Percentiles rank a stretch among this genome's conserved stretches.
These are phyloP conservation scores for Lichina pygmaea DNA, from an alignment of 495 filamentous ascomycete species.

Conservation along the genomic window DNA sequence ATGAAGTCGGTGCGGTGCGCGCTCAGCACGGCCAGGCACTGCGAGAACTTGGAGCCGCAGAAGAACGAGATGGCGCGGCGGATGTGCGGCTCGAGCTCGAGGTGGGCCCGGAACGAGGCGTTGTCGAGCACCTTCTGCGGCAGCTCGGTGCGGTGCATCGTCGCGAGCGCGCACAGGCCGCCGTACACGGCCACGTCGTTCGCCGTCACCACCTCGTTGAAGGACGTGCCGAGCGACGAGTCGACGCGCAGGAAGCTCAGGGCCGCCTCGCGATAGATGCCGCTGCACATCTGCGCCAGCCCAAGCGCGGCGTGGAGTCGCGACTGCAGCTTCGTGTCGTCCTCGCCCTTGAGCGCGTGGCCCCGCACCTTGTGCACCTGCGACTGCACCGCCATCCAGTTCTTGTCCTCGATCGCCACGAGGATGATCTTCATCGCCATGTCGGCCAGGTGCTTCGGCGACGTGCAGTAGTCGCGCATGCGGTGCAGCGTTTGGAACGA, in stretches of 20 bases:
- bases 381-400: constrained; percentile 37
- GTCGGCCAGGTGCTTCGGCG: constrained; percentile 38
- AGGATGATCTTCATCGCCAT: constrained; percentile 44
- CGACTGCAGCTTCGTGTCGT: constrained; percentile 11
- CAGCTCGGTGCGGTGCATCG: constrained; percentile 56
- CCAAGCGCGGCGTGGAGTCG: constrained; percentile 34
- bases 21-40: constrained; percentile 59
- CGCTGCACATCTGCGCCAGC: constrained; percentile 37
- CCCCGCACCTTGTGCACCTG: constrained; percentile 40
- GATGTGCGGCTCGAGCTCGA: constrained; percentile 85
- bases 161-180: constrained; percentile 68
- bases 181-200: constrained; percentile 90
- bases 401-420: constrained; percentile 35
- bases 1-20: constrained; percentile 61
- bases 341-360: constrained; percentile 26
- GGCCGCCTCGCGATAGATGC: constrained; percentile 46
- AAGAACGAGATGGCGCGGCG: constrained; percentile 75
- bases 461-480: constrained; percentile 53
- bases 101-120: constrained; percentile 50
- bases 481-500: constrained; percentile 41
- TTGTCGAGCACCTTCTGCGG: constrained; percentile 57
- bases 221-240: constrained; percentile 22
- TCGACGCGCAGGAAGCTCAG: constrained; percentile 33
- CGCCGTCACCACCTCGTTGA: constrained; percentile 44
- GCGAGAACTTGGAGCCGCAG: constrained; percentile 61